Evolutionary conservation across 371 early-diverging fungal species (phyloP).

Genomic region (Mortierella sp.): DNA sequence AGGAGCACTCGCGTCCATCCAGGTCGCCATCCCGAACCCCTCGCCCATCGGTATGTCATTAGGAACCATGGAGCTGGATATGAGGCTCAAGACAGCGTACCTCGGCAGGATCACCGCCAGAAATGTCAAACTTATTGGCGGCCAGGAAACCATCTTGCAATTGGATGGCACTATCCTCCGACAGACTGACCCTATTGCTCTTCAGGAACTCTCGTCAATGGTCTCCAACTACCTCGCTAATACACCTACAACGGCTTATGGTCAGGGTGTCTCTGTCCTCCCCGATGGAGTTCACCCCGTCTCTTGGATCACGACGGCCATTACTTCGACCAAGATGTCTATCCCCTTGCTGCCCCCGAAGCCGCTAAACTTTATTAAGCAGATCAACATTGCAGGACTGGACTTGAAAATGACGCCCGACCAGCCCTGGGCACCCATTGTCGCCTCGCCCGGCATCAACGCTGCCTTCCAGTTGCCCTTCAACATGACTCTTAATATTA

Average conservation of each 20-base stretch:
- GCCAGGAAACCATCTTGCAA: slow-evolving; percentile 22
- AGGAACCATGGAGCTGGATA: slow-evolving; percentile 37
- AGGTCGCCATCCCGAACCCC: slow-evolving; percentile 37
- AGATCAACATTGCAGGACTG: slow-evolving; percentile 28
- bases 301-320: slow-evolving; percentile 41
- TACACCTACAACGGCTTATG: slow-evolving; percentile 30
- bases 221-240: slow-evolving; percentile 42
- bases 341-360: slow-evolving; percentile 38
- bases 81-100: slow-evolving; percentile 34
- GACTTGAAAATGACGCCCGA: slow-evolving; percentile 23
- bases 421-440: slow-evolving; percentile 38
- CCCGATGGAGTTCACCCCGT: slow-evolving; percentile 35
- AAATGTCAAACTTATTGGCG: slow-evolving; percentile 23
- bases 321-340: slow-evolving; percentile 34
- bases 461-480: slow-evolving; percentile 45
- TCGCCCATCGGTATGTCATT: slow-evolving; percentile 50
- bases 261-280: slow-evolving; percentile 42
- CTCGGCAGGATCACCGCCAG: slow-evolving; percentile 40
- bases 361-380: slow-evolving; percentile 34
- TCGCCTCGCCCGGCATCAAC: slow-evolving; percentile 28
- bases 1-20: slow-evolving; percentile 37
- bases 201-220: slow-evolving; percentile 38
- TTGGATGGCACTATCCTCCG: slow-evolving; percentile 28
- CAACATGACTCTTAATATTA: slow-evolving; percentile 39
- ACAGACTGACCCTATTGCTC: slow-evolving; percentile 27